Evolutionary conservation across 257 asterid genomes (phyloP).

Genomic region (Jacaranda copaia): DNA sequence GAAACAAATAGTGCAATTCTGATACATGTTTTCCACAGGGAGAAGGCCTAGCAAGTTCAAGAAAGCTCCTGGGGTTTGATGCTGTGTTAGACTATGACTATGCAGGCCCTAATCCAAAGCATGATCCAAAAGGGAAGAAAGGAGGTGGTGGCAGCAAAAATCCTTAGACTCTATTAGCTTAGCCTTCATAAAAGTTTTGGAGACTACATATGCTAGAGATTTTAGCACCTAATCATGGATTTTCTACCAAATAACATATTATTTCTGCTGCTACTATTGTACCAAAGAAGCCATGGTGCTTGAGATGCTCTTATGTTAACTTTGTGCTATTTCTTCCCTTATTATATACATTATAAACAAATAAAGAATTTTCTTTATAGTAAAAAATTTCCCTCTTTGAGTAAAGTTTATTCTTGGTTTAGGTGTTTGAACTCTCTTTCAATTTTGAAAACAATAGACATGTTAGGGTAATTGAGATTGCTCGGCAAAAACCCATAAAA

Average conservation of each 20-base stretch:
- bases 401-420: no score
- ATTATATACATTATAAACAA: not conserved
- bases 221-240: conserved; percentile 18
- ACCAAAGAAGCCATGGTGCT: conserved; percentile 28
- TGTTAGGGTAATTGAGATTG: no score
- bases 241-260: conserved; percentile 29
- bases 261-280: conserved; percentile 10
- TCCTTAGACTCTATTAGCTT: conserved; percentile 40
- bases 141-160: conserved; percentile 62
- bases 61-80: conserved; percentile 58
- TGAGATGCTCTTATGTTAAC: conserved; percentile 25
- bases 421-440: no score
- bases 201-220: conserved; percentile 2
- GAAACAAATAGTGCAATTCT: not conserved
- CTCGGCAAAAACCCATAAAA: no score
- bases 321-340: conserved; percentile 25
- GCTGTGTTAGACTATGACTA: conserved; percentile 66
- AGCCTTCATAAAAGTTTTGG: conserved; percentile 27
- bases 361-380: conserved; percentile 1
- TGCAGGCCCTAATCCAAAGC: conserved; percentile 75
- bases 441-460: no score
- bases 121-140: conserved; percentile 76
- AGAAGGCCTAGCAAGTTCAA: conserved; percentile 38
- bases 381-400: no score
- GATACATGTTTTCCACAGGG: conserved; percentile 30